Conservation (phyloP, 306 rosid species). For the Urtica urens region DNA sequence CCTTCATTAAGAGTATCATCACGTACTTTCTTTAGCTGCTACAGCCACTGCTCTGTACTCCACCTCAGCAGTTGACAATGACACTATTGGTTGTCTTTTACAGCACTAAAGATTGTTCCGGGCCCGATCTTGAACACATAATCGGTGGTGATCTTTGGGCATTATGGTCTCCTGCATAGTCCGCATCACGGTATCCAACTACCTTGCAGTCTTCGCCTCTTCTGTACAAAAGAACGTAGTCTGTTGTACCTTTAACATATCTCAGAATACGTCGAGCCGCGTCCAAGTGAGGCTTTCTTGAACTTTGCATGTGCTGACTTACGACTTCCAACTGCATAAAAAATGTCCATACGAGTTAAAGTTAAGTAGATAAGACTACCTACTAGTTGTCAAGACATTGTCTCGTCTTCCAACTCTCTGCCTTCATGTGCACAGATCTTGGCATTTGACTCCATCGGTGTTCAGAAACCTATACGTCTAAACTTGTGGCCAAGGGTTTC, state of each 20-base stretch:
- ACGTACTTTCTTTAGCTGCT: neutral
- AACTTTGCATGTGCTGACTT: neutral
- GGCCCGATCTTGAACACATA: no score
- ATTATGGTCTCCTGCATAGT: conserved; percentile 4
- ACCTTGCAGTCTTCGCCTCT: conserved; percentile 2
- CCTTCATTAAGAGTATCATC: neutral
- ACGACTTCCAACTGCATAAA: neutral
- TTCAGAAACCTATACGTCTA: no score
- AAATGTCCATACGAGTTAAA: no score
- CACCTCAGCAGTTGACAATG: neutral
- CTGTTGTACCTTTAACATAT: neutral
- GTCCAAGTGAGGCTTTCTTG: conserved; percentile 5
- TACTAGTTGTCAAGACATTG: neutral
- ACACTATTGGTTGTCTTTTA: no score
- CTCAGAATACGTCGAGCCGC: neutral
- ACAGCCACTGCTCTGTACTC: neutral
- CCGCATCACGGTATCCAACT: neutral
- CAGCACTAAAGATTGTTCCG: no score
- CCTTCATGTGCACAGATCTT: no score
- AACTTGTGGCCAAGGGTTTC: no score
- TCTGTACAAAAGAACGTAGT: neutral
- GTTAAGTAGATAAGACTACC: conserved; percentile 1
- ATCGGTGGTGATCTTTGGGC: neutral
- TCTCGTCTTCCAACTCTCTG: neutral
- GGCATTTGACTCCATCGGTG: no score